phyloP scores from a whole-genome alignment of 306 rosid species.

The Gastrolobium villosum region DNA sequence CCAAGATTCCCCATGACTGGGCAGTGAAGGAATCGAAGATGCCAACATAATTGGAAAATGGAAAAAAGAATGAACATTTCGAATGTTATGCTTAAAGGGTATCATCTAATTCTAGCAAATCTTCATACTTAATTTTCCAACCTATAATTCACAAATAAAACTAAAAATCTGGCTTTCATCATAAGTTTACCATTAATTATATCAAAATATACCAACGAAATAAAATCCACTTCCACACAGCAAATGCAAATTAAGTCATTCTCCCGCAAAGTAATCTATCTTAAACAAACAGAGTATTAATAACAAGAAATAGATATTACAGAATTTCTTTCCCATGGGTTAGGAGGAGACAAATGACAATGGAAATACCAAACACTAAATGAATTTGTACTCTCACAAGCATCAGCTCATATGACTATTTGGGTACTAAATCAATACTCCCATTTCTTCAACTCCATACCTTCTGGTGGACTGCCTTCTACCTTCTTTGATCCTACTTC shows the following conservation, averaged over 20 bases:
- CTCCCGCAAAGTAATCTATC: slow-evolving; percentile 19
- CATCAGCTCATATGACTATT: neutral
- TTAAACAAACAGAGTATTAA: slow-evolving; percentile 7
- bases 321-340: slow-evolving; percentile 6
- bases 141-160: neutral
- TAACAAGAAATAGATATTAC: neutral
- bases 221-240: slow-evolving; percentile 39
- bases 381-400: slow-evolving; percentile 12
- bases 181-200: slow-evolving; percentile 8
- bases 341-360: slow-evolving; percentile 16
- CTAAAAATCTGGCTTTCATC: neutral
- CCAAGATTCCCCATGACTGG: too few species aligned
- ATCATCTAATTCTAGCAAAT: neutral
- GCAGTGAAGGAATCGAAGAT: too few species aligned
- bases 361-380: neutral
- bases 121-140: slow-evolving; percentile 23
- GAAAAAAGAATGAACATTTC: too few species aligned
- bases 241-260: slow-evolving; percentile 39
- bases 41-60: too few species aligned
- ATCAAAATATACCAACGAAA: slow-evolving; percentile 26
- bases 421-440: slow-evolving; percentile 55
- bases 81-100: neutral
- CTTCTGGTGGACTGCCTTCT: slow-evolving; percentile 97
- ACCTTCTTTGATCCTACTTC: slow-evolving; percentile 96
- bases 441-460: slow-evolving; percentile 98